Evolutionary conservation across 805 yeast species (phyloP).

Genomic region (Saturnispora gosingensis): DNA sequence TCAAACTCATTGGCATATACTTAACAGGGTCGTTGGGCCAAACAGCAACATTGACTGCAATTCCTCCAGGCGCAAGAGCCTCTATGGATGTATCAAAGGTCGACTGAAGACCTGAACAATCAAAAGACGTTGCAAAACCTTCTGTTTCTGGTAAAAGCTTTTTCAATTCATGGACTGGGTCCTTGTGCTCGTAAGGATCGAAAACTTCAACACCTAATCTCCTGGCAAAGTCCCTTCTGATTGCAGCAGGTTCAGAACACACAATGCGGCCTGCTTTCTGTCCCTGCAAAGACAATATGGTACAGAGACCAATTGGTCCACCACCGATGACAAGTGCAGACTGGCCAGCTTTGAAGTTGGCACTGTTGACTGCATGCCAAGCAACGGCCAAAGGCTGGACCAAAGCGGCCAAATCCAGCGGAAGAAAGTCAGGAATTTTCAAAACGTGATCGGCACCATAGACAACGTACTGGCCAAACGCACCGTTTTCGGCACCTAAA

Average conservation of each 20-base stretch:
- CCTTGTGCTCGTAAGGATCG: constrained; percentile 38
- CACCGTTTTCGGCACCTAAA: constrained; percentile 42
- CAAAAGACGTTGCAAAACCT: constrained; percentile 44
- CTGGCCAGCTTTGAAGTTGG: constrained; percentile 36
- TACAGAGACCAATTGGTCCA: constrained; percentile 56
- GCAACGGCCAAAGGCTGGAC: constrained; percentile 52
- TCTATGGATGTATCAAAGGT: constrained; percentile 44
- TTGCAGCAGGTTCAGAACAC: constrained; percentile 51
- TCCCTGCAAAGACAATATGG: constrained; percentile 44
- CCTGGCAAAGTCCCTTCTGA: constrained; percentile 51
- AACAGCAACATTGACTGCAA: constrained; percentile 55
- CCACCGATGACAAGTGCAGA: constrained; percentile 47
- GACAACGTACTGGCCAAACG: constrained; percentile 33
- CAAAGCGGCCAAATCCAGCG: constrained; percentile 36
- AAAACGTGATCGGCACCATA: constrained; percentile 29
- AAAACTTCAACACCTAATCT: constrained; percentile 39
- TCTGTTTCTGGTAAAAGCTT: constrained; percentile 30
- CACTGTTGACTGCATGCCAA: constrained; percentile 48
- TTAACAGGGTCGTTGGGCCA: constrained; percentile 47
- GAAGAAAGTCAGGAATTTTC: constrained; percentile 24
- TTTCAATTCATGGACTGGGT: constrained; percentile 30
- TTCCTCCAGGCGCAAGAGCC: constrained; percentile 44
- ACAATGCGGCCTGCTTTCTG: constrained; percentile 41
- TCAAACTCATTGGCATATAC: constrained; percentile 46
- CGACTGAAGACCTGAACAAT: constrained; percentile 45